phyloP scores from a whole-genome alignment of 139 green algal genomes.

The Chlorella sp. region DNA sequence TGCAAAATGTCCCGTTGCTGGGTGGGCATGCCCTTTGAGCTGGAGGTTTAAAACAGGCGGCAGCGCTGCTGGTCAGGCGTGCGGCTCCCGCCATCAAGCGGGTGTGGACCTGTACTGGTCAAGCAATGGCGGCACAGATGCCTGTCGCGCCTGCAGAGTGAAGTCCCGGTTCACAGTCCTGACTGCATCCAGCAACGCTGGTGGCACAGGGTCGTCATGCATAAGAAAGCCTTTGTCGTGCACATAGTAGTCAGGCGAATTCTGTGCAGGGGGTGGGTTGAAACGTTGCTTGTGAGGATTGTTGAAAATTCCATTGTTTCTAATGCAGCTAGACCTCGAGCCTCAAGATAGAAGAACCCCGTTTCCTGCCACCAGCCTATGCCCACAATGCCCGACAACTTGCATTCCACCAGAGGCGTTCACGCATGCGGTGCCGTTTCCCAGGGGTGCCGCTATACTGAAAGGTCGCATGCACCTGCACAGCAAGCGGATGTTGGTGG shows the following conservation, averaged over 20 bases:
- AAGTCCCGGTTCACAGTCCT: background rate
- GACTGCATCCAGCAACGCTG: slow-evolving; percentile 21
- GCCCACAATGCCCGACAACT: background rate
- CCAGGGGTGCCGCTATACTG: slow-evolving; percentile 48
- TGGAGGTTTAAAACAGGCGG: no score
- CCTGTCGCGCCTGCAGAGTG: slow-evolving; percentile 17
- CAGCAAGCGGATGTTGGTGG: no score
- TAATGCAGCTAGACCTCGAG: no score
- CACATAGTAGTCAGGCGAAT: slow-evolving; percentile 20
- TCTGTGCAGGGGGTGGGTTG: background rate
- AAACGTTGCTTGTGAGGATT: background rate
- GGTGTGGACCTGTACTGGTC: no score
- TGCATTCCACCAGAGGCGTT: slow-evolving; percentile 43
- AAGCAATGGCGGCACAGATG: slow-evolving; percentile 39
- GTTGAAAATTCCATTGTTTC: no score
- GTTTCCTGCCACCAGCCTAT: background rate
- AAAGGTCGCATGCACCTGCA: slow-evolving; percentile 46
- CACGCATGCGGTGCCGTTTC: slow-evolving; percentile 63
- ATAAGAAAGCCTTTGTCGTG: background rate
- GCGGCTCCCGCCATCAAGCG: no score
- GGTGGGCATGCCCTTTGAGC: no score
- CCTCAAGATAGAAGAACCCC: no score
- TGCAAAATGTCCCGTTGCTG: no score
- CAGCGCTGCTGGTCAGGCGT: no score
- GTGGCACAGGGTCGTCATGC: background rate